Conservation (phyloP, 371 early-diverging fungal genomes). For the Rhizopus stolonifer region DNA sequence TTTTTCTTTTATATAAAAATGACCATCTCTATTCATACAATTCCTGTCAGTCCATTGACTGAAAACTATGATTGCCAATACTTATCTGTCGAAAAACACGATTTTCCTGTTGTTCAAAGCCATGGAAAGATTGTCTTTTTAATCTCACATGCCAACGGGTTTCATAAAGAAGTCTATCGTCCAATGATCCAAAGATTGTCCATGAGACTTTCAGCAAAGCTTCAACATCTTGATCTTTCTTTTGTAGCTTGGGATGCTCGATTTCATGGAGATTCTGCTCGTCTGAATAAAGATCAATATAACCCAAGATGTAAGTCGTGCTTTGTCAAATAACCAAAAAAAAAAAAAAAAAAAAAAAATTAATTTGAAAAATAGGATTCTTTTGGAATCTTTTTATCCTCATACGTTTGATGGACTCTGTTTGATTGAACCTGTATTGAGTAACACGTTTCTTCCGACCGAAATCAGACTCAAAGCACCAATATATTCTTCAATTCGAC, state of each 20-base stretch:
- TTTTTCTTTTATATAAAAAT: no score
- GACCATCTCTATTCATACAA: constrained; percentile 13
- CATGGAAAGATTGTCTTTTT: constrained; percentile 26
- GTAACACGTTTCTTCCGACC: constrained; percentile 8
- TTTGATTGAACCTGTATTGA: constrained; percentile 36
- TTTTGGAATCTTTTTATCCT: constrained; percentile 39
- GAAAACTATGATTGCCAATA: constrained; percentile 25
- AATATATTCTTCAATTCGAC: constrained; percentile 16
- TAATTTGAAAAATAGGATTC: constrained; percentile 28
- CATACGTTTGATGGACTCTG: constrained; percentile 35
- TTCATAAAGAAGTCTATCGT: constrained; percentile 40
- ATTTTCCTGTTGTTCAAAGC: constrained; percentile 13
- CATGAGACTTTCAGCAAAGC: constrained; percentile 17
- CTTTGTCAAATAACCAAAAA: constrained; percentile 41
- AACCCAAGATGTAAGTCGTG: constrained; percentile 30
- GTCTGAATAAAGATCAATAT: constrained; percentile 30
- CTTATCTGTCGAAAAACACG: constrained; percentile 32
- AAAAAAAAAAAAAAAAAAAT: constrained; percentile 31
- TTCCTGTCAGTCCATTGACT: constrained; percentile 27
- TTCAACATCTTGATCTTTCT: constrained; percentile 25
- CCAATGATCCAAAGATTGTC: constrained; percentile 24
- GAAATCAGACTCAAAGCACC: constrained; percentile 16
- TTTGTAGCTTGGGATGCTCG: constrained; percentile 44
- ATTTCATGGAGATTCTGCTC: constrained; percentile 49
- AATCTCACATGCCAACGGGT: constrained; percentile 45